Base-by-base conservation (phyloP, 2,329 filamentous ascomycete genomes). In the Samsoniella hepiali region DNA sequence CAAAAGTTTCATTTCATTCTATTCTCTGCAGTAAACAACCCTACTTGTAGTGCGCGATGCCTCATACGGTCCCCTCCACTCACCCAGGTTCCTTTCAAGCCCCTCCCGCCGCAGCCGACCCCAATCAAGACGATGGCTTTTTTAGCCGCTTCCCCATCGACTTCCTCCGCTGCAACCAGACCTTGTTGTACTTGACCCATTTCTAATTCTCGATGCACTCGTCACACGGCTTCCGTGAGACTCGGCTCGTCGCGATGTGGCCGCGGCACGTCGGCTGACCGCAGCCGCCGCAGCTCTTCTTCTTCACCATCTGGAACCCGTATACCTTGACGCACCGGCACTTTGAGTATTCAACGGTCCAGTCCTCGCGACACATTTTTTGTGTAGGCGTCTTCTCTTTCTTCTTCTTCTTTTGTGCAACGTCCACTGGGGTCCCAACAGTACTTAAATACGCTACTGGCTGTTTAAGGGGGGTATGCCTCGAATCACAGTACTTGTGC, bases 291-390 rank as follows among this genome's bases (percentile, higher is more conserved):
- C 55, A 57, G 29, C 27, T 17, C 8, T 45, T 29, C 7, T 22
- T 29, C 3, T 17, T 8, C 6, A 34, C 45, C 38, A 57, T 10
- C 40, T 47, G 55, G 27, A n/a, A 57, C 10, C 34, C 32, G 10
- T 17, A 57, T 1, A 31, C 27, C 29, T 57, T 57, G 5, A 22
- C 11, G 15, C 31, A 11, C 31, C 8, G 29, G 17, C 55, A 57
- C 40, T 32, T 44, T 29, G 40, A 57, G 38, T 57, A 44, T 9
- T 31, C 15, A 3, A 57, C 5, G 31, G 31, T 57, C 55, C 55
- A 57, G 11, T 45, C 55, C 5, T 57, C 29, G 8, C 55, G 55
- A 5, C 55, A 57, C 55, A 57, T 57, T 31, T 10, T 50, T 32
- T 44, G 2, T 17, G 15, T 13, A n/a, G 15, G 11, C 8, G 1